A percentile compares a stretch with the other conserved stretches of the same genome.
Evolutionary conservation across 257 asterid species (phyloP).

Genomic region (Petrea volubilis): DNA sequence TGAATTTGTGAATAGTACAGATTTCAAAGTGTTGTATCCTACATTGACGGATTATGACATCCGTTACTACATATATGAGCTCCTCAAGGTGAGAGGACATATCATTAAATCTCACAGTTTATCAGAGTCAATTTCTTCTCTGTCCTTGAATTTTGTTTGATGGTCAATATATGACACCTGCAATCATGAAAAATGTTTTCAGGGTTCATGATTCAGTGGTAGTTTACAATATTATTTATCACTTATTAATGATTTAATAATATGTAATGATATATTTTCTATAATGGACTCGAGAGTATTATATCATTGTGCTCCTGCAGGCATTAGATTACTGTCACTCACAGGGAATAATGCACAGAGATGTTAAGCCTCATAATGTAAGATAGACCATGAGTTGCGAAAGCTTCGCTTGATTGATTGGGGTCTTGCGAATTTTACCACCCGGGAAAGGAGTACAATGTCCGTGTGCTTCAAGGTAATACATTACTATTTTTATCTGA

Average conservation of each 20-base stretch:
- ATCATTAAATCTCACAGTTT: neutral
- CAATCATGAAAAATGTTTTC: neutral
- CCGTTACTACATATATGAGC: slow-evolving; percentile 84
- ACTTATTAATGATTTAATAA: neutral
- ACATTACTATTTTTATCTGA: neutral
- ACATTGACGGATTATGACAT: slow-evolving; percentile 77
- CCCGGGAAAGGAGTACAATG: slow-evolving; percentile 80
- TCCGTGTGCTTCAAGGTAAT: slow-evolving; percentile 84
- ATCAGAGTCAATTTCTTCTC: neutral
- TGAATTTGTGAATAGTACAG: slow-evolving; percentile 80
- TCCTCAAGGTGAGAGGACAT: slow-evolving; percentile 64
- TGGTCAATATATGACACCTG: neutral
- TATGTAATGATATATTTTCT: neutral
- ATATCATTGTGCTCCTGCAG: slow-evolving; percentile 36
- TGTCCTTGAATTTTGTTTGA: neutral
- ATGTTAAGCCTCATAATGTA: slow-evolving; percentile 85
- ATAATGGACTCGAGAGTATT: neutral
- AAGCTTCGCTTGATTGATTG: slow-evolving; percentile 83
- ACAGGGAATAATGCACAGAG: slow-evolving; percentile 75
- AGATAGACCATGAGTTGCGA: slow-evolving; percentile 82
- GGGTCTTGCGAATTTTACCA: slow-evolving; percentile 82
- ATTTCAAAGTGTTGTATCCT: slow-evolving; percentile 77
- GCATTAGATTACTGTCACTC: slow-evolving; percentile 82
- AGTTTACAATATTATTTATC: neutral
- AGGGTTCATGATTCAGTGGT: neutral